Percentiles rank a stretch among this genome's conserved stretches.
Conservation (phyloP, 306 rosid genomes). For the Vigna hirtella region DNA sequence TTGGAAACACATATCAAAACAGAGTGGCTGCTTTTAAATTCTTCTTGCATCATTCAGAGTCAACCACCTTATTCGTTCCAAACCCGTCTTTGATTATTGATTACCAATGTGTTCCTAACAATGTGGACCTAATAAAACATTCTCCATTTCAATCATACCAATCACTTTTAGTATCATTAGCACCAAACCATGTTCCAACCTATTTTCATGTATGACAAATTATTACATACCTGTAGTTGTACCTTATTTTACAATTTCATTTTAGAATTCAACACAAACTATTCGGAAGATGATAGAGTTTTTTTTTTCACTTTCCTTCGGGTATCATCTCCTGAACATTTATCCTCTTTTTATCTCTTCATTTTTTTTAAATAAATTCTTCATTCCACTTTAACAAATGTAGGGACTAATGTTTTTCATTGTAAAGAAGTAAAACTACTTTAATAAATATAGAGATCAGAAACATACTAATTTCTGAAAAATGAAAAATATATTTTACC, state of each 20-base stretch:
- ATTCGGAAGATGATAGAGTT: no score
- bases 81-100: slow-evolving; percentile 36
- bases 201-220: no score
- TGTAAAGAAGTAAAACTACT: neutral
- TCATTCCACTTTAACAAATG: neutral
- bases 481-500: slow-evolving; percentile 2
- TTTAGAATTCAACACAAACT: no score
- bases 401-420: no score
- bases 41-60: neutral
- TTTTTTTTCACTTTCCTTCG: no score
- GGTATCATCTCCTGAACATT: no score
- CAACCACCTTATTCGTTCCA: slow-evolving; percentile 36
- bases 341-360: no score
- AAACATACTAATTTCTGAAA: neutral
- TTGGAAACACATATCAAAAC: neutral
- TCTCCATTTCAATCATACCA: slow-evolving; percentile 24
- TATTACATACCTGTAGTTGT: no score
- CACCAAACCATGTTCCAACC: neutral
- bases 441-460: neutral
- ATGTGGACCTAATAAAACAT: slow-evolving; percentile 14
- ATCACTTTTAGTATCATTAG: slow-evolving; percentile 29
- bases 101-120: slow-evolving; percentile 20
- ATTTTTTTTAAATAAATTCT: no score
- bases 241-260: neutral
- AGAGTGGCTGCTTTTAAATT: neutral